A percentile compares a stretch with the other conserved stretches of the same genome.
Conservation (phyloP, 169 alveolate genomes). For the Plasmodium chabaudi region DNA sequence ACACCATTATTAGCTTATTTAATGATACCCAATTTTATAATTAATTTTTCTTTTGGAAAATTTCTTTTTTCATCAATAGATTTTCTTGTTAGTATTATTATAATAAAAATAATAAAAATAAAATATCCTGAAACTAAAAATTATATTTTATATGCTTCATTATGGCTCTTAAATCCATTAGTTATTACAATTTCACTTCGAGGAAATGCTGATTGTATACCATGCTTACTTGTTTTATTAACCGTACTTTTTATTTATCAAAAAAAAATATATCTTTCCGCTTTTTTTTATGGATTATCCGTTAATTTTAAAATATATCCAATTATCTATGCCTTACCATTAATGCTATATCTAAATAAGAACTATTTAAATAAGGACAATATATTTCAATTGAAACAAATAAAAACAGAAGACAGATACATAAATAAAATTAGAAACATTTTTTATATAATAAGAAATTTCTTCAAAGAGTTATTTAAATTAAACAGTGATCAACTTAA, state of each 20-base stretch:
- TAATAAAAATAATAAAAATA: conserved; percentile 39
- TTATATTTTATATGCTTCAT: conserved; percentile 78
- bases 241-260: conserved; percentile 79
- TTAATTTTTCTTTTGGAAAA: conserved; percentile 90
- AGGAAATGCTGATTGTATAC: conserved; percentile 94
- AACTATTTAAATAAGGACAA: conserved; percentile 48
- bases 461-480: conserved; percentile 34
- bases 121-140: conserved; percentile 51
- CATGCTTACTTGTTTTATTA: conserved; percentile 82
- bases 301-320: conserved; percentile 98
- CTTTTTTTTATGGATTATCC: conserved; percentile 90
- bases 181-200: conserved; percentile 94
- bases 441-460: neutral
- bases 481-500: conserved; percentile 79
- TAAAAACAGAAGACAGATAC: conserved; percentile 26
- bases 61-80: conserved; percentile 90
- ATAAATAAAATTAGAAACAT: conserved; percentile 42
- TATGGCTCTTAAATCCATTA: conserved; percentile 95
- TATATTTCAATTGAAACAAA: conserved; percentile 60
- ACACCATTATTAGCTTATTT: conserved; percentile 95
- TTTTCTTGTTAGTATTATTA: conserved; percentile 85
- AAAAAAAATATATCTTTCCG: conserved; percentile 82
- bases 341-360: conserved; percentile 82
- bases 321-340: conserved; percentile 94
- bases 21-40: conserved; percentile 81